A percentile compares a stretch with the other conserved stretches of the same genome.
These are phyloP conservation scores for Flammula alnicola DNA, from an alignment of 1,284 basidiomycete genomes.

Conservation along the genomic window DNA sequence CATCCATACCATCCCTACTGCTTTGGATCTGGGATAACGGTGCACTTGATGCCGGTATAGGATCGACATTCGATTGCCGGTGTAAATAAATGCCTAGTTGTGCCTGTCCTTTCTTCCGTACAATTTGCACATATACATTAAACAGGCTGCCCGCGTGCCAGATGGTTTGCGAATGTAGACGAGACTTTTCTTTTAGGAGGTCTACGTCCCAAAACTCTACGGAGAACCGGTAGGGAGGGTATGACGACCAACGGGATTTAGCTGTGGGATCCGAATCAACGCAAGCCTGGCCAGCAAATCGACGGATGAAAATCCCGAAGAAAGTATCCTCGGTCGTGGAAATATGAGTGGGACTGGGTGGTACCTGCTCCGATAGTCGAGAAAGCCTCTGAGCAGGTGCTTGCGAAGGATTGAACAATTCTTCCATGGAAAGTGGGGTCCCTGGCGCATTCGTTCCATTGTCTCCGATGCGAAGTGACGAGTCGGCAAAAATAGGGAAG, in stretches of 20 bases:
- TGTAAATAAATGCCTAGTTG: slow-evolving; percentile 93
- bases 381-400: slow-evolving; percentile 18
- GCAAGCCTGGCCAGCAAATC: slow-evolving; percentile 45
- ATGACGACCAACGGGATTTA: slow-evolving; percentile 58
- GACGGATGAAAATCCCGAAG: slow-evolving; percentile 64
- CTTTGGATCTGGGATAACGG: slow-evolving; percentile 25
- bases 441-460: slow-evolving; percentile 48
- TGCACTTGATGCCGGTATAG: slow-evolving; percentile 53
- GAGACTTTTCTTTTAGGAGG: slow-evolving; percentile 81
- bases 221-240: slow-evolving; percentile 81
- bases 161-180: slow-evolving; percentile 76
- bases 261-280: slow-evolving; percentile 46
- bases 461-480: slow-evolving; percentile 83
- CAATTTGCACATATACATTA: slow-evolving; percentile 88
- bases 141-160: slow-evolving; percentile 83
- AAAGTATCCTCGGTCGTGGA: slow-evolving; percentile 58
- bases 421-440: slow-evolving; percentile 42
- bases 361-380: slow-evolving; percentile 19
- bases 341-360: slow-evolving; percentile 17
- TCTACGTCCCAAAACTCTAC: slow-evolving; percentile 94
- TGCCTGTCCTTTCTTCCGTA: slow-evolving; percentile 53
- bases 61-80: slow-evolving; percentile 78
- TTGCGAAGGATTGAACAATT: slow-evolving; percentile 38
- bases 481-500: slow-evolving; percentile 77
- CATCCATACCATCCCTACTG: slow-evolving; percentile 1